A percentile compares a stretch with the other conserved stretches of the same genome.
Evolutionary conservation across 768 basidiomycete species (phyloP).

Genomic region (Paxillus involutus): DNA sequence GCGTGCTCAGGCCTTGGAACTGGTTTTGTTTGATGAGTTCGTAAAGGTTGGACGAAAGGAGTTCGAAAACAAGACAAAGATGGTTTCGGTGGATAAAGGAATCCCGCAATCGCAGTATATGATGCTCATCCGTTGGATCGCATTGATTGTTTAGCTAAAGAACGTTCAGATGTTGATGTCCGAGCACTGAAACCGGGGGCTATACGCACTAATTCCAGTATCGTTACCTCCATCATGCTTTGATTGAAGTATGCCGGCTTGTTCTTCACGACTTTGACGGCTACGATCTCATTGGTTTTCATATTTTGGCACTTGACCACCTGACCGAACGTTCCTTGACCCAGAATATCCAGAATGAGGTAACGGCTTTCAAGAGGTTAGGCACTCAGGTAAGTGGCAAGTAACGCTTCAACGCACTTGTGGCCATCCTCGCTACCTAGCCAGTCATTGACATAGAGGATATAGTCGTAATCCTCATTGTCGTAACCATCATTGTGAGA

Average conservation of each 20-base stretch:
- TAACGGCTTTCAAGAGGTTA: slow-evolving; percentile 56
- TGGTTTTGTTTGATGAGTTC: slow-evolving; percentile 99
- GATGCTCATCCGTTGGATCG: slow-evolving; percentile 94
- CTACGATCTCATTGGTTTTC: slow-evolving; percentile 98
- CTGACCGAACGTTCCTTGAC: slow-evolving; percentile 98
- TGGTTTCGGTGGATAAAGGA: slow-evolving; percentile 97
- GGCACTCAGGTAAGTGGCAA: not conserved
- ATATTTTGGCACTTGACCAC: slow-evolving; percentile 99
- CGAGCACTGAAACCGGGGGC: not conserved
- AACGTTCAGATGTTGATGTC: slow-evolving; percentile 1
- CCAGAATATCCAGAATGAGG: slow-evolving; percentile 95
- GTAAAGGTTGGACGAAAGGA: slow-evolving; percentile 95
- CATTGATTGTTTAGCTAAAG: slow-evolving; percentile 89
- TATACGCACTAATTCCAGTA: slow-evolving; percentile 82
- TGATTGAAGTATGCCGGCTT: slow-evolving; percentile 99
- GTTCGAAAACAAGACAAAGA: slow-evolving; percentile 96
- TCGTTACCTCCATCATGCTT: slow-evolving; percentile 99
- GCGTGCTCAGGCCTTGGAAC: slow-evolving; percentile 95
- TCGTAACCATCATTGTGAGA: slow-evolving; percentile 96
- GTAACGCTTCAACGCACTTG: slow-evolving; percentile 59
- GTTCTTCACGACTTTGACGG: slow-evolving; percentile 99
- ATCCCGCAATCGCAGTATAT: slow-evolving; percentile 92
- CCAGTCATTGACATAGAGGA: slow-evolving; percentile 98
- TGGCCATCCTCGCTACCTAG: slow-evolving; percentile 92
- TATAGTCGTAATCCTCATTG: slow-evolving; percentile 99